Percentiles rank a stretch among this genome's conserved stretches.
These are phyloP conservation scores for Corymbia citriodora DNA, from an alignment of 441 rosid species.

Conservation along the genomic window DNA sequence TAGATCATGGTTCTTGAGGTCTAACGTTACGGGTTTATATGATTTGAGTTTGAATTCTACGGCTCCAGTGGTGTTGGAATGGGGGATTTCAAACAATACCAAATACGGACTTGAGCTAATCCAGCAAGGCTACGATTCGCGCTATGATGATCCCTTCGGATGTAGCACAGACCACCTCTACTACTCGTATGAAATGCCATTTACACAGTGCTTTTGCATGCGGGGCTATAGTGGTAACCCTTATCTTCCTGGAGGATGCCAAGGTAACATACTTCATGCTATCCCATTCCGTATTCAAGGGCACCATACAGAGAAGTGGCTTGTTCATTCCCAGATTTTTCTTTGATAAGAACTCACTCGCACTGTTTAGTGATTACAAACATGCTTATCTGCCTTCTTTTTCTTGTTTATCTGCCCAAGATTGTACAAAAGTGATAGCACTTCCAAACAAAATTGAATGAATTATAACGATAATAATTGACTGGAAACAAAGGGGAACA, in stretches of 20 bases:
- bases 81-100: background rate
- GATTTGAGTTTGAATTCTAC: background rate
- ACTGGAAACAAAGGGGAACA: background rate
- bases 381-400: background rate
- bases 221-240: background rate
- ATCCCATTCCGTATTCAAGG: background rate
- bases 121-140: background rate
- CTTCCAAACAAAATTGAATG: background rate
- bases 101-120: background rate
- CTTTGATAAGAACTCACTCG: no score
- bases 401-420: background rate
- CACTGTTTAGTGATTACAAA: background rate
- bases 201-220: background rate
- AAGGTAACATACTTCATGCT: background rate
- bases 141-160: background rate
- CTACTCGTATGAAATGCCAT: background rate
- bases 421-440: background rate
- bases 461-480: background rate
- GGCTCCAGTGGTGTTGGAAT: background rate
- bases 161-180: background rate
- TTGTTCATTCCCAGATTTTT: no score
- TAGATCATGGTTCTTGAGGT: background rate
- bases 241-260: background rate
- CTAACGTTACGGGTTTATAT: background rate
- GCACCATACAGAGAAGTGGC: background rate